Conservation (phyloP, 345 rosid genomes). For the Clarkia xantiana region DNA sequence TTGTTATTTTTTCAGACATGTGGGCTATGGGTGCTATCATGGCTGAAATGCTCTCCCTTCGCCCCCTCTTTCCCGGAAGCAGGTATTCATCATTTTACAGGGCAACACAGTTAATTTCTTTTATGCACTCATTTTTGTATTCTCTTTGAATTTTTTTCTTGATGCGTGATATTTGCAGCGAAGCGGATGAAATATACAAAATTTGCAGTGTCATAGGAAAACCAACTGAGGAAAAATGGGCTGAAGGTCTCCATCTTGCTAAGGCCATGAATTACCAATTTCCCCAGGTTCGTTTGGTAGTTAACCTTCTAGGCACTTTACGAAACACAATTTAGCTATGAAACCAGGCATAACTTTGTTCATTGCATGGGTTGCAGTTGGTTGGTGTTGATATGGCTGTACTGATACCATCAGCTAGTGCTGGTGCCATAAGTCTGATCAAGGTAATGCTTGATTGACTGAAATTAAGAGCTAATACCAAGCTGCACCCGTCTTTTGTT, state of each 20-base stretch:
- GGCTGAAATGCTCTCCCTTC: constrained; percentile 70
- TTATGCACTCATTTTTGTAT: background rate
- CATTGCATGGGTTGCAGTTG: constrained; percentile 23
- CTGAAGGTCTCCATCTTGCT: constrained; percentile 81
- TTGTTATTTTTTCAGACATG: constrained; percentile 40
- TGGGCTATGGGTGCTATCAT: constrained; percentile 99
- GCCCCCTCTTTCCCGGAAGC: constrained; percentile 83
- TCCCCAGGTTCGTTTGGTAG: constrained; percentile 35
- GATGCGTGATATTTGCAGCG: constrained; percentile 34
- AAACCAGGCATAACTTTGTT: background rate
- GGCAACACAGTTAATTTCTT: background rate
- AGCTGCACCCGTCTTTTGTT: background rate
- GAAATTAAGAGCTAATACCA: background rate
- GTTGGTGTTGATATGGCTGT: constrained; percentile 37
- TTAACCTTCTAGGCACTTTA: too few species aligned
- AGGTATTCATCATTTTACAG: constrained; percentile 23
- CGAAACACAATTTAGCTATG: too few species aligned
- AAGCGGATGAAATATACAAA: constrained; percentile 91
- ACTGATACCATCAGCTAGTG: constrained; percentile 53
- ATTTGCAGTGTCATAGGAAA: constrained; percentile 78
- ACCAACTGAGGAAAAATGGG: constrained; percentile 69
- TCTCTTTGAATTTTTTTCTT: background rate
- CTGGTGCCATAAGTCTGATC: constrained; percentile 53
- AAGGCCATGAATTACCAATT: constrained; percentile 63
- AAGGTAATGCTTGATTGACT: constrained; percentile 16